These are phyloP conservation scores for Metschnikowia baotianmanensis DNA, from an alignment of 805 yeast genomes.

Conservation along the genomic window DNA sequence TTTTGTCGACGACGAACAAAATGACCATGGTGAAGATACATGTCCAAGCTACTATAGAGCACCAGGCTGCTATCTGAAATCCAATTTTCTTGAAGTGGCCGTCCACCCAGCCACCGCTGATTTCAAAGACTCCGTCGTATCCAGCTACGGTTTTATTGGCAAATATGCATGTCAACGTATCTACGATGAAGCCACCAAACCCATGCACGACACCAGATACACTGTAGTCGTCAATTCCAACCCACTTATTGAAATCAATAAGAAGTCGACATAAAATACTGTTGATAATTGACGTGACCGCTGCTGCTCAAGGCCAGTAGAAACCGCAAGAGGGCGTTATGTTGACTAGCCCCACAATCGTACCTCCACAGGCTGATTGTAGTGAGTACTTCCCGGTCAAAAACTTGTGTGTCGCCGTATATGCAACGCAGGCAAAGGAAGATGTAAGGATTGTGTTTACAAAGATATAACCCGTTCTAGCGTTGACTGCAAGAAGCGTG, in stretches of 20 bases:
- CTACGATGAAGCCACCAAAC: constrained; percentile 46
- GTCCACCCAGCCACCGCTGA: constrained; percentile 47
- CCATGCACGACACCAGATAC: constrained; percentile 48
- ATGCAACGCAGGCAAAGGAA: constrained; percentile 44
- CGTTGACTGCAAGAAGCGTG: constrained; percentile 38
- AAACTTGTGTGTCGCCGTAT: constrained; percentile 42
- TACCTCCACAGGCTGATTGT: constrained; percentile 46
- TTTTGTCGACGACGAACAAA: constrained; percentile 47
- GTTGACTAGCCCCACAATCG: constrained; percentile 44
- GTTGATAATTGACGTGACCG: constrained; percentile 40
- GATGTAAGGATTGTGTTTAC: constrained; percentile 53
- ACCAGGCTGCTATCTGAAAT: constrained; percentile 45
- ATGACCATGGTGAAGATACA: constrained; percentile 40
- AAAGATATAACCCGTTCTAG: constrained; percentile 46
- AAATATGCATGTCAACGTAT: constrained; percentile 43
- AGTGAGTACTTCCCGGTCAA: constrained; percentile 41
- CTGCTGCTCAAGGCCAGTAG: constrained; percentile 47
- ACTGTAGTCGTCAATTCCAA: constrained; percentile 46
- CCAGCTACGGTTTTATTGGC: constrained; percentile 44
- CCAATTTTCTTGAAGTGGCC: constrained; percentile 47
- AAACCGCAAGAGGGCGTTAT: constrained; percentile 49
- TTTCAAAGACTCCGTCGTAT: constrained; percentile 42
- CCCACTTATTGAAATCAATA: constrained; percentile 36
- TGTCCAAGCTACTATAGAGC: constrained; percentile 45
- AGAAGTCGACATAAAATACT: constrained; percentile 37